Percentiles rank a stretch among this genome's conserved stretches.
These are phyloP conservation scores for Russula earlei DNA, from an alignment of 768 basidiomycete genomes.

Conservation along the genomic window DNA sequence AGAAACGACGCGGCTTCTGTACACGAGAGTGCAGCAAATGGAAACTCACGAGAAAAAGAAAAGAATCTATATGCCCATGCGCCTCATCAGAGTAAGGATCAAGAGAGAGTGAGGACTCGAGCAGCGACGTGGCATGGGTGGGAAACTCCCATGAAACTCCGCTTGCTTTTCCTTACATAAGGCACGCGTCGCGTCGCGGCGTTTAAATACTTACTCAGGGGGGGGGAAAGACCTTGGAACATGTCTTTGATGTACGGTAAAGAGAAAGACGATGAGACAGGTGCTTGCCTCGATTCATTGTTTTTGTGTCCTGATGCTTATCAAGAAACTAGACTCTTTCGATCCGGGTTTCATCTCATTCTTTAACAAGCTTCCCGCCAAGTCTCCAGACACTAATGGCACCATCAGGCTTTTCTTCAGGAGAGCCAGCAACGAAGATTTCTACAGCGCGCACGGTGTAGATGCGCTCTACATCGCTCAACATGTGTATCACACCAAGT, in stretches of 20 bases:
- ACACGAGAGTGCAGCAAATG: constrained; percentile 22
- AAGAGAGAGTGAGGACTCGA: no score
- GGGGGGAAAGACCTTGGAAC: constrained; percentile 5
- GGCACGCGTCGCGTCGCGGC: constrained; percentile 10
- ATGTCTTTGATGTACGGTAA: constrained; percentile 60
- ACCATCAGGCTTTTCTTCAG: constrained; percentile 85
- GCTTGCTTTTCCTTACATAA: neutral
- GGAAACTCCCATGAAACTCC: neutral
- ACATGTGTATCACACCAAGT: constrained; percentile 77
- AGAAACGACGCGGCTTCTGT: constrained; percentile 28
- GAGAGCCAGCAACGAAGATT: constrained; percentile 42
- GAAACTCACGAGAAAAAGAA: neutral
- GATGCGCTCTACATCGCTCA: constrained; percentile 86
- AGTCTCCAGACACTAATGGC: constrained; percentile 61
- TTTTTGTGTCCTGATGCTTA: neutral
- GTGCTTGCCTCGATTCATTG: neutral
- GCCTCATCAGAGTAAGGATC: no score
- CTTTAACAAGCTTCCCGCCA: constrained; percentile 50
- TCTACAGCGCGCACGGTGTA: constrained; percentile 79
- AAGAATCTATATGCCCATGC: no score
- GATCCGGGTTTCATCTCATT: constrained; percentile 59
- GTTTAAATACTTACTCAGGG: no score
- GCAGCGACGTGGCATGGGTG: no score
- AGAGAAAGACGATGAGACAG: constrained; percentile 41
- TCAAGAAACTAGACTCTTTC: neutral